Evolutionary conservation across 768 basidiomycete species (phyloP).

Genomic region (Suillus decipiens): DNA sequence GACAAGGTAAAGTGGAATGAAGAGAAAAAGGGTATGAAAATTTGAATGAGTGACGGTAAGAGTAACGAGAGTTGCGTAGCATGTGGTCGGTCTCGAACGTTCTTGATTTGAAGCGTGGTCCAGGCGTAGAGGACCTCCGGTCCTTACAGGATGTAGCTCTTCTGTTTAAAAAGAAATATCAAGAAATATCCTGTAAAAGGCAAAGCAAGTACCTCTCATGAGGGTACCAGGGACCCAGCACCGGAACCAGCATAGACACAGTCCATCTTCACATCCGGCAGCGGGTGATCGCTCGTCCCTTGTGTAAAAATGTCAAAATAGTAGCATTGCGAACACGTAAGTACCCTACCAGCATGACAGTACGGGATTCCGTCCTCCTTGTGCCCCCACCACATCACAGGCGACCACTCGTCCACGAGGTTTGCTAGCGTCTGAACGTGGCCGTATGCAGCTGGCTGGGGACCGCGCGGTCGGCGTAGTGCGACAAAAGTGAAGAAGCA

Average conservation of each 20-base stretch:
- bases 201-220: too few relatives aligned
- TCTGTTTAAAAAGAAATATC: too few relatives aligned
- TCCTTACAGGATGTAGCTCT: too few relatives aligned
- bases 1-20: too few relatives aligned
- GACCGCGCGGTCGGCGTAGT: slow-evolving; percentile 18
- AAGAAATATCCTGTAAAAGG: too few relatives aligned
- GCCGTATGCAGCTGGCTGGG: slow-evolving; percentile 34
- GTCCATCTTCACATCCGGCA: slow-evolving; percentile 23
- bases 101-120: too few relatives aligned
- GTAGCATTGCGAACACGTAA: neutral
- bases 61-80: too few relatives aligned
- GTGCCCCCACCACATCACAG: slow-evolving; percentile 33
- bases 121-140: too few relatives aligned
- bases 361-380: slow-evolving; percentile 14
- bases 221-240: neutral
- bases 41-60: too few relatives aligned
- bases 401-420: slow-evolving; percentile 37
- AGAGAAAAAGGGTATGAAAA: too few relatives aligned
- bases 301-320: too few relatives aligned
- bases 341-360: slow-evolving; percentile 22
- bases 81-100: too few relatives aligned
- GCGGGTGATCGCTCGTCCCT: slow-evolving; percentile 15
- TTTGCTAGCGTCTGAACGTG: slow-evolving; percentile 37
- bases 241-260: slow-evolving; percentile 17
- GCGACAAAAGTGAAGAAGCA: slow-evolving; percentile 18